Evolutionary conservation across 1,139 yeast genomes (phyloP).

Genomic region (Zygosaccharomyces pseudobailii): DNA sequence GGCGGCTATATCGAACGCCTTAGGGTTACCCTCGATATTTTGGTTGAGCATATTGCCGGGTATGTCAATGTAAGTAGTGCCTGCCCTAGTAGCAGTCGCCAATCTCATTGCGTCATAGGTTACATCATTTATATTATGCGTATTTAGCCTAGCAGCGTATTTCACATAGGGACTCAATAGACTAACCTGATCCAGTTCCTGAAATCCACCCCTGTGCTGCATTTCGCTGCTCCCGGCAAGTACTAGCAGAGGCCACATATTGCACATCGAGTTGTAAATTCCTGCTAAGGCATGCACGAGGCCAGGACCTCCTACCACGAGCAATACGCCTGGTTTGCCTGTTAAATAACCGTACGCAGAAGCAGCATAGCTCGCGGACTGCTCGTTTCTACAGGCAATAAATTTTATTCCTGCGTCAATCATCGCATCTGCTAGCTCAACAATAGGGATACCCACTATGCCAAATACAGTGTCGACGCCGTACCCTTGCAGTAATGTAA

Average conservation of each 20-base stretch:
- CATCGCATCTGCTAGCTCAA: conserved; percentile 56
- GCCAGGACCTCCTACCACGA: conserved; percentile 72
- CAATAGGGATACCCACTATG: conserved; percentile 65
- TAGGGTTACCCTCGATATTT: neutral
- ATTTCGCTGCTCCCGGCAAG: conserved; percentile 54
- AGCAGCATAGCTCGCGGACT: conserved; percentile 67
- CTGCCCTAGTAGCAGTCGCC: conserved; percentile 49
- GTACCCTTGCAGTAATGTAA: conserved; percentile 41
- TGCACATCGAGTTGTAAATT: conserved; percentile 51
- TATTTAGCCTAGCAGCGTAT: conserved; percentile 44
- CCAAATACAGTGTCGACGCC: conserved; percentile 58
- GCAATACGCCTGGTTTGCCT: conserved; percentile 55
- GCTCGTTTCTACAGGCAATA: conserved; percentile 59
- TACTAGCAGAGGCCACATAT: conserved; percentile 56
- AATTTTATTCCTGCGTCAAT: conserved; percentile 49
- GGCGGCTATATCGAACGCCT: neutral
- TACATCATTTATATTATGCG: conserved; percentile 37
- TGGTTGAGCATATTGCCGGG: conserved; percentile 50
- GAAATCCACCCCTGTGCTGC: conserved; percentile 56
- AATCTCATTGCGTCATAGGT: conserved; percentile 48
- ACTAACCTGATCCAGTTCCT: conserved; percentile 58
- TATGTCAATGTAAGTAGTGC: conserved; percentile 56
- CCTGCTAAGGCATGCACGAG: conserved; percentile 61
- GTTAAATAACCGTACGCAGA: conserved; percentile 60
- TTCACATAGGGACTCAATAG: conserved; percentile 44